phyloP scores from a whole-genome alignment of 768 basidiomycete species.

The Leccinum incarnatum region DNA sequence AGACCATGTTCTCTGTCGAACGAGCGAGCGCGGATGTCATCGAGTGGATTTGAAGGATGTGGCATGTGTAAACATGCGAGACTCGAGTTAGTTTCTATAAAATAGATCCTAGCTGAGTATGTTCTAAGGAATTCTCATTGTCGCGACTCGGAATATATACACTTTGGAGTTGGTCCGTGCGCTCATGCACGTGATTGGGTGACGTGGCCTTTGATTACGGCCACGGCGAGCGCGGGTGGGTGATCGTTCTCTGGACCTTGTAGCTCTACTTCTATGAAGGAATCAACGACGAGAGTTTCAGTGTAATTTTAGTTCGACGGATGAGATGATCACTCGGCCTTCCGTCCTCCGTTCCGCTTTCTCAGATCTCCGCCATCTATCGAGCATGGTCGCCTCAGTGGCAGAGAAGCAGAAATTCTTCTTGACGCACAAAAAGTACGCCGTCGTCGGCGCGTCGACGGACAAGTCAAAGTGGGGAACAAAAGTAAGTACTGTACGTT shows the following conservation, averaged over 20 bases:
- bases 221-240: not conserved
- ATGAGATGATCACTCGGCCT: conserved; percentile 2
- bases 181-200: conserved; percentile 20
- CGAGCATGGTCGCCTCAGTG: conserved; percentile 25
- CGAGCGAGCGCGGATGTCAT: conserved; percentile 65
- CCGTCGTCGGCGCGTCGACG: conserved; percentile 82
- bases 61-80: conserved; percentile 79
- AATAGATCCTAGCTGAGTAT: conserved; percentile 83
- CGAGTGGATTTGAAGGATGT: conserved; percentile 67
- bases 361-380: conserved; percentile 6
- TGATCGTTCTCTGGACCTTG: not conserved
- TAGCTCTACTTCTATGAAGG: not conserved
- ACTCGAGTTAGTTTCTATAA: conserved; percentile 54
- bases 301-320: not conserved
- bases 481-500: conserved; percentile 42
- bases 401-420: conserved; percentile 52
- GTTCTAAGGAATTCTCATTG: conserved; percentile 48
- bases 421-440: conserved; percentile 60
- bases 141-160: conserved; percentile 32
- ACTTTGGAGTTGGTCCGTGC: conserved; percentile 35
- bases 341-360: conserved; percentile 4
- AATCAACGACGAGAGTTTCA: not conserved
- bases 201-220: not conserved
- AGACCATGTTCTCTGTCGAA: conserved; percentile 64
- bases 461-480: conserved; percentile 78